These are phyloP conservation scores for Detonula confervacea DNA, from an alignment of 352 stramenopile species.

Conservation along the genomic window DNA sequence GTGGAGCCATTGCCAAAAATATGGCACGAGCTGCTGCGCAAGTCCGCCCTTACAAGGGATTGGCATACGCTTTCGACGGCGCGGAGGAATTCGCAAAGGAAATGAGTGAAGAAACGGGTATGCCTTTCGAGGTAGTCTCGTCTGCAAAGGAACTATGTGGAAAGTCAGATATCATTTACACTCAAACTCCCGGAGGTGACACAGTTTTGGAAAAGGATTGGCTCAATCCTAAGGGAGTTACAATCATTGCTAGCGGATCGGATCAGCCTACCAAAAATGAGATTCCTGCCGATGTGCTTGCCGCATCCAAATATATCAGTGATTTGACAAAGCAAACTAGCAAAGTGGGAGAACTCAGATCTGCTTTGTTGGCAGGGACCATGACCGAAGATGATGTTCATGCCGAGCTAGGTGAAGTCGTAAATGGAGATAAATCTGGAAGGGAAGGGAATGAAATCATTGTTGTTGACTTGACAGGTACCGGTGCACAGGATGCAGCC, in stretches of 20 bases:
- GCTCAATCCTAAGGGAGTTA: conserved; percentile 83
- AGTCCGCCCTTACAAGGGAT: conserved; percentile 77
- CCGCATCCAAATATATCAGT: conserved; percentile 80
- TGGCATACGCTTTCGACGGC: conserved; percentile 80
- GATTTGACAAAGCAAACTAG: conserved; percentile 85
- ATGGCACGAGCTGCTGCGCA: conserved; percentile 84
- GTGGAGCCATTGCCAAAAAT: conserved; percentile 84
- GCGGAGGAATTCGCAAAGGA: conserved; percentile 80
- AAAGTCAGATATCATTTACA: conserved; percentile 86
- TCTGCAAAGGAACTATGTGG: conserved; percentile 81
- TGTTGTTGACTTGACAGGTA: conserved; percentile 89
- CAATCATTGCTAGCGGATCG: conserved; percentile 87
- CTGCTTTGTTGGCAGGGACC: conserved; percentile 77
- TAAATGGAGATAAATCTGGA: conserved; percentile 86
- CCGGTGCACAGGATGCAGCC: conserved; percentile 86
- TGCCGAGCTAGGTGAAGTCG: conserved; percentile 86
- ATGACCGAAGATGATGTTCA: conserved; percentile 88
- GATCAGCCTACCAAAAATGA: conserved; percentile 89
- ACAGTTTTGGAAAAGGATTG: conserved; percentile 83
- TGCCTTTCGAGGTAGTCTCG: conserved; percentile 77
- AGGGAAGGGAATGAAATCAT: conserved; percentile 87
- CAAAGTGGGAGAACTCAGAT: conserved; percentile 86
- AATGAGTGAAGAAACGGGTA: conserved; percentile 81
- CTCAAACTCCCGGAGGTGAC: conserved; percentile 80
- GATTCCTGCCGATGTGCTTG: conserved; percentile 85